Conservation (phyloP, 306 rosid genomes). For the Argentina anserina region DNA sequence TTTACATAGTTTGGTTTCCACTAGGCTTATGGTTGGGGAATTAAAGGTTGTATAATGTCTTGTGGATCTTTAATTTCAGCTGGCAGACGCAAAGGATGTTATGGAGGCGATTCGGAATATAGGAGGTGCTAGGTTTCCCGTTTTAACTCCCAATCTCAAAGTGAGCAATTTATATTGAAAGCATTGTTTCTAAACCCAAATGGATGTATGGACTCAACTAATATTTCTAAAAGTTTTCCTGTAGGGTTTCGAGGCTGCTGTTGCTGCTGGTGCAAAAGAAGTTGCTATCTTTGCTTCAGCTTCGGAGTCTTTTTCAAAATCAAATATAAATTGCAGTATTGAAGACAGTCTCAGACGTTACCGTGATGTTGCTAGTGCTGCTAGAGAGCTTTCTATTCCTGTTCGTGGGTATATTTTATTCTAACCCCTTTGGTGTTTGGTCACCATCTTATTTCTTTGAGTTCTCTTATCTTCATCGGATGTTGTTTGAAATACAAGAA, state of each 20-base stretch:
- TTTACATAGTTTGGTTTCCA: neutral
- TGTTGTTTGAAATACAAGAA: too few relatives aligned
- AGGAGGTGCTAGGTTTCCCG: constrained; percentile 75
- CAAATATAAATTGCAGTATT: constrained; percentile 77
- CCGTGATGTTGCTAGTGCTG: constrained; percentile 62
- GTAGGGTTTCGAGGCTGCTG: constrained; percentile 91
- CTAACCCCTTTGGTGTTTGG: neutral
- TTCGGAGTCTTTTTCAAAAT: constrained; percentile 82
- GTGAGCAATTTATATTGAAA: constrained; percentile 39
- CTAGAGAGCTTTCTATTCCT: constrained; percentile 61
- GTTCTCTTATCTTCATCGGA: neutral
- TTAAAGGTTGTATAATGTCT: neutral
- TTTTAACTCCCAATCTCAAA: constrained; percentile 77
- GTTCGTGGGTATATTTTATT: constrained; percentile 70
- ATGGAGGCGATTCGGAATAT: constrained; percentile 62
- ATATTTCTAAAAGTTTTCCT: constrained; percentile 16
- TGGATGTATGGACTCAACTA: constrained; percentile 11
- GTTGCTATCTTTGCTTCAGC: constrained; percentile 93
- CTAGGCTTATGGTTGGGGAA: neutral
- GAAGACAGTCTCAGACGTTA: constrained; percentile 73
- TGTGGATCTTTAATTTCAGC: constrained; percentile 35
- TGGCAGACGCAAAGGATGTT: constrained; percentile 90
- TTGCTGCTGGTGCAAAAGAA: constrained; percentile 88
- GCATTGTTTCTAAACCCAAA: constrained; percentile 3
- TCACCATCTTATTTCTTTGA: neutral